phyloP scores from a whole-genome alignment of 108 stramenopile genomes.

The Tribonema minus region DNA sequence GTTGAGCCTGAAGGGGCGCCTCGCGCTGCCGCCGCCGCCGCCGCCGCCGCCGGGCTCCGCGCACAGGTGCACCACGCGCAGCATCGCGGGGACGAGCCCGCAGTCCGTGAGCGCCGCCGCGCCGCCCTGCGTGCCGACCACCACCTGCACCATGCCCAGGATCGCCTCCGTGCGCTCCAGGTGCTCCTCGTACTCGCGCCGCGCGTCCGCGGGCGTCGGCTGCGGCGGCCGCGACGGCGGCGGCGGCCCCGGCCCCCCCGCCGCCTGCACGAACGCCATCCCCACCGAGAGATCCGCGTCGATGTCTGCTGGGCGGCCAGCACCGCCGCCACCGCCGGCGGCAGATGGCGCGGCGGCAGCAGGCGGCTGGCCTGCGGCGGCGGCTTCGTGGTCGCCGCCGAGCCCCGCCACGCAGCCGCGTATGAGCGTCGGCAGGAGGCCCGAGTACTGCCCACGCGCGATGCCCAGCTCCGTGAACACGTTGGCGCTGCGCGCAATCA shows the following conservation, averaged over 20 bases:
- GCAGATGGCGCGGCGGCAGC: not conserved
- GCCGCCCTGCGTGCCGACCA: conserved; percentile 72
- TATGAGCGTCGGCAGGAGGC: conserved; percentile 80
- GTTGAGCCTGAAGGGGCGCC: not conserved
- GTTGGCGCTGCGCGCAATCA: conserved; percentile 71
- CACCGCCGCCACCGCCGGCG: not conserved
- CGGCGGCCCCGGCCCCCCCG: conserved; percentile 2
- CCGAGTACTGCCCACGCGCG: conserved; percentile 80
- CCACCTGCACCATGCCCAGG: conserved; percentile 72
- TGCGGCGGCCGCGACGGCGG: not conserved
- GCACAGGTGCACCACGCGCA: conserved; percentile 65
- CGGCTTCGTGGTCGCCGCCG: conserved; percentile 23
- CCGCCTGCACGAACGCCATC: conserved; percentile 75
- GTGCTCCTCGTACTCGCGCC: not conserved
- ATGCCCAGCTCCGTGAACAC: conserved; percentile 83
- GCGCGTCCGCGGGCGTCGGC: not conserved
- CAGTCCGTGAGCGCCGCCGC: conserved; percentile 80
- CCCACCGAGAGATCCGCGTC: conserved; percentile 68
- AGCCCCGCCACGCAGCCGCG: conserved; percentile 68
- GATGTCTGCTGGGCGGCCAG: not conserved
- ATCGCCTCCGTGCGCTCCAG: conserved; percentile 77
- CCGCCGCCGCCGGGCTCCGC: not conserved
- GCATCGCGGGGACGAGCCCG: conserved; percentile 80
- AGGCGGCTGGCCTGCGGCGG: not conserved
- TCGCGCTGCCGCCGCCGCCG: not conserved